Evolutionary conservation across 176 grass and related monocot genomes (phyloP), one percentile per base, ranked within the genome.

Genomic region (Aegilops umbellulata): DNA sequence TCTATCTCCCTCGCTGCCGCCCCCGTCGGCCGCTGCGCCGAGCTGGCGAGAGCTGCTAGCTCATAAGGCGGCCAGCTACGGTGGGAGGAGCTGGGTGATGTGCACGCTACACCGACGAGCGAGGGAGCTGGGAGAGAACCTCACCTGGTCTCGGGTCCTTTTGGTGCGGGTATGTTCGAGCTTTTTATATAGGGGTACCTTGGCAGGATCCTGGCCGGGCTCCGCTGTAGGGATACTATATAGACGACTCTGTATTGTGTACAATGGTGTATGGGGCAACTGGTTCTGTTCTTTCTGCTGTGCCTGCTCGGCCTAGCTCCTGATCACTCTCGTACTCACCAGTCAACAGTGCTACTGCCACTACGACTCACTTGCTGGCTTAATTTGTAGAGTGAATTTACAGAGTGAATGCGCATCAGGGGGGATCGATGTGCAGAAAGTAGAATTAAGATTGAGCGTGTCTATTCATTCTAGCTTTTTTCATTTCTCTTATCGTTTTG

Each of bases 81-180:
- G 42, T 12, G 34, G 27, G 64, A 41, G 35, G 27, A 34, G n/a
- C 29, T 20, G 60, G n/a, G 42, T 35, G 72, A 53, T 36, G 72
- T 77, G 83, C 62, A 46, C 39, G 6, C 27, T 51, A 25, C 22
- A 70, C 65, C 60, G 9, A 4, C 80, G 68, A 74, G 49, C 30
- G 86, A 62, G n/a, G 57, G 62, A 17, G 16, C 49, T 53, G 49
- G 5, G 49, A 25, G 81, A 34, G 39, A 84, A 60, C 74, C 84
- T 57, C 58, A 38, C 74, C 76, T 84, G 60, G 47, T 42, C 75
- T 65, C 69, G 71, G 71, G 78, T 70, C 67, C 66, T 87, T 80
- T 91, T 80, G 89, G 76, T 87, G 85, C 46, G 46, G 72, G 60
- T 65, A 83, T 87, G 89, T 80, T 74, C 69, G 46, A 47, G 81